Conservation (phyloP, 176 grass and related monocot genomes). For the Eremochloa ophiuroides region DNA sequence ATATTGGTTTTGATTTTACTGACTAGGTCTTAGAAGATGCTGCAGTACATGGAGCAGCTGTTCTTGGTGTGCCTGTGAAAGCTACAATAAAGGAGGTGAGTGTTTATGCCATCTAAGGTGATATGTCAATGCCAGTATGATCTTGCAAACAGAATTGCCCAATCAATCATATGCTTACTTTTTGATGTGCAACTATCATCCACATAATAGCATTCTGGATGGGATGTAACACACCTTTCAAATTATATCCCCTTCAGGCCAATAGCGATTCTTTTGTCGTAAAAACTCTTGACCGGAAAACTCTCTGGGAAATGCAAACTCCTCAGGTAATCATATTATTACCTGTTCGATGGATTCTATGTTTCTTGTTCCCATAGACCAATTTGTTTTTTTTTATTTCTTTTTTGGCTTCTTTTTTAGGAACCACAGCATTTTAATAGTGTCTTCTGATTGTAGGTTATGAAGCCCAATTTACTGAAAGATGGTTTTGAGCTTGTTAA, state of each 20-base stretch:
- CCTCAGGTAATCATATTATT: slow-evolving; percentile 67
- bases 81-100: slow-evolving; percentile 91
- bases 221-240: slow-evolving; percentile 5
- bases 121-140: not conserved
- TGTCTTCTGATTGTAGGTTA: slow-evolving; percentile 54
- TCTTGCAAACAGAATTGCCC: not conserved
- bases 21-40: slow-evolving; percentile 87
- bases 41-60: slow-evolving; percentile 84
- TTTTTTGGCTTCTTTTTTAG: not conserved
- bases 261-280: slow-evolving; percentile 71
- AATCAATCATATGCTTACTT: not conserved
- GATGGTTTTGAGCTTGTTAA: slow-evolving; percentile 93
- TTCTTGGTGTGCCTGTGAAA: slow-evolving; percentile 96
- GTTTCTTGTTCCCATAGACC: not conserved
- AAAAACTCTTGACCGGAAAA: slow-evolving; percentile 94
- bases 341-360: not conserved
- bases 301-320: slow-evolving; percentile 99
- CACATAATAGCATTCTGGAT: not conserved
- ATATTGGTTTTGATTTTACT: slow-evolving; percentile 24
- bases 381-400: not conserved
- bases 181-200: not conserved
- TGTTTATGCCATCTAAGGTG: not conserved
- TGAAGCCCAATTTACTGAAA: slow-evolving; percentile 70
- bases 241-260: slow-evolving; percentile 45
- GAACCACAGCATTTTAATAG: not conserved